A percentile compares a stretch with the other conserved stretches of the same genome.
Evolutionary conservation across 1,139 yeast genomes (phyloP).

Genomic region (Hanseniaspora uvarum): DNA sequence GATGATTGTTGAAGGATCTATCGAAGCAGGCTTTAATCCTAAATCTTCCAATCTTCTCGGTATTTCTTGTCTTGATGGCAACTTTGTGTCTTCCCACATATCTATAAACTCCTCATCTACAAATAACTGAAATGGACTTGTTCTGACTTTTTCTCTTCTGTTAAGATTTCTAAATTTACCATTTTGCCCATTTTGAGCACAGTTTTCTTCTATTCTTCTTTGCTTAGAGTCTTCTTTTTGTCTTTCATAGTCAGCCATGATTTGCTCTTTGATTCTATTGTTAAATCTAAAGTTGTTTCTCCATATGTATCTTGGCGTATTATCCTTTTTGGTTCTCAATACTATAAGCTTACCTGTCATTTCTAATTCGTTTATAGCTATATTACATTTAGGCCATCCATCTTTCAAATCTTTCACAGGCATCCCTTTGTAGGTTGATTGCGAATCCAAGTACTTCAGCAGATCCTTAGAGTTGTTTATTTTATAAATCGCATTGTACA

Average conservation of each 20-base stretch:
- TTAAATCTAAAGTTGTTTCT: constrained; percentile 43
- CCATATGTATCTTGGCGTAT: constrained; percentile 85
- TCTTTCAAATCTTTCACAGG: constrained; percentile 83
- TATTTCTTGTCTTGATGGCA: constrained; percentile 73
- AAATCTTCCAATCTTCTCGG: constrained; percentile 70
- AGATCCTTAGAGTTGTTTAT: constrained; percentile 73
- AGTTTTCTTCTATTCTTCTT: neutral
- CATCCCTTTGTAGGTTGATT: constrained; percentile 79
- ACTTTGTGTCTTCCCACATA: constrained; percentile 68
- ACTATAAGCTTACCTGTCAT: constrained; percentile 67
- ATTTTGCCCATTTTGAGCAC: neutral
- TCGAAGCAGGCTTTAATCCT: constrained; percentile 90
- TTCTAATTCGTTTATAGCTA: constrained; percentile 68
- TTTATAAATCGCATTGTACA: constrained; percentile 78
- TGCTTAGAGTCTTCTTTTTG: constrained; percentile 7
- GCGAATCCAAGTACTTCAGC: constrained; percentile 61
- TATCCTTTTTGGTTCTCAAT: constrained; percentile 81
- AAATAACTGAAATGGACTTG: constrained; percentile 34
- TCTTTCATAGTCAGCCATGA: constrained; percentile 15
- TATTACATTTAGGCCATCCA: constrained; percentile 92
- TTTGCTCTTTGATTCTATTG: constrained; percentile 13
- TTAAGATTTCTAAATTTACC: constrained; percentile 2
- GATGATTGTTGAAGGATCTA: constrained; percentile 82
- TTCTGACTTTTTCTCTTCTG: constrained; percentile 15
- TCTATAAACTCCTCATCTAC: constrained; percentile 74